Base-by-base conservation (phyloP, 2,329 filamentous ascomycete species). In the Akanthomyces muscarius region DNA sequence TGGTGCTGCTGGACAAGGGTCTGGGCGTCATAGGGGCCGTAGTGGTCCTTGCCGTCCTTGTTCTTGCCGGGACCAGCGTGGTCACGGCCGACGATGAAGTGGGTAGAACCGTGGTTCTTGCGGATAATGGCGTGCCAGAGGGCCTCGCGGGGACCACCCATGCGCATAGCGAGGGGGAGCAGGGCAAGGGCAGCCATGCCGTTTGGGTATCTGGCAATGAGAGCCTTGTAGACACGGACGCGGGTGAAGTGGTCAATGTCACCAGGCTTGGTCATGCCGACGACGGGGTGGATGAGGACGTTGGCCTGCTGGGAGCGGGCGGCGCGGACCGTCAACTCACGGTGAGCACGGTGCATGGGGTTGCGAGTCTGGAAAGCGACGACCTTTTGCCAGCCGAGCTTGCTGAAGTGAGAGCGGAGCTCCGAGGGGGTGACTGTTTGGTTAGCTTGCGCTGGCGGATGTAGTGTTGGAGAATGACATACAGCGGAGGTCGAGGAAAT, bases 41-140 rank as follows among this genome's bases (percentile, higher is more conserved):
- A 99, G 82, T 97, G 96, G 76, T 99, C 95, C 71, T 91, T 88
- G 64, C 95, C 95, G 80, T 94, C 88, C 83, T 91, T 96, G 87
- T 98, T 98, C 86, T 96, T 97, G 74, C 95, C 95, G 51, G 95
- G 95, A 56, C 95, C 95, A 68, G 95, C 95, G 80, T 99, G 95
- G 81, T 99, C 95, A 81, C 95, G 92, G 65, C 95, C 95, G 68
- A 99, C 93, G 72, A 99, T 99, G 84, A 99, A 99, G 85, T 99
- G 95, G 18, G 95, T 98, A 54, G 94, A 92, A 72, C 95, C 95
- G 81, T 97, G 93, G 81, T 99, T 99, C 89, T 98, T 99, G 76
- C 95, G 92, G 84, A 99, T 99, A 73, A 99, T 97, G 74, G 95
- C 95, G 83, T 99, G 95, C 95, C 95, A 99, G 81, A 99, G 92